Conservation (phyloP, 768 basidiomycete species). For the Suillus weaverae region DNA sequence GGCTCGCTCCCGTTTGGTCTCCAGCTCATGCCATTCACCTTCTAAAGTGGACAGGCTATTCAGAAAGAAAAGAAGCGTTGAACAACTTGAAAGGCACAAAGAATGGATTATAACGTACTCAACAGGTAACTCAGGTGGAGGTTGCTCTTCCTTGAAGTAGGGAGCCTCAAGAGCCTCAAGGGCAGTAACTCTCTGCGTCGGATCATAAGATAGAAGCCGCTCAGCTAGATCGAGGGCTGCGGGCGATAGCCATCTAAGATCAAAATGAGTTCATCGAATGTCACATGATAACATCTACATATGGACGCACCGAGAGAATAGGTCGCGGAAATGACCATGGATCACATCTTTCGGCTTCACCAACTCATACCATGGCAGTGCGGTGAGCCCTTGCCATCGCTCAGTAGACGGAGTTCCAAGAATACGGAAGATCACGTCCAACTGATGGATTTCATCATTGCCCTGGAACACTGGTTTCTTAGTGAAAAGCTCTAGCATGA, state of each 20-base stretch:
- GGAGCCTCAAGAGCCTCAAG: slow-evolving; percentile 74
- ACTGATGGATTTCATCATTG: slow-evolving; percentile 95
- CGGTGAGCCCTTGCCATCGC: slow-evolving; percentile 79
- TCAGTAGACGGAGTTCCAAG: slow-evolving; percentile 85
- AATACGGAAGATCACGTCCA: slow-evolving; percentile 89
- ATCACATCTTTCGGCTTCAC: slow-evolving; percentile 82
- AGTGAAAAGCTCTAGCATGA: slow-evolving; percentile 96
- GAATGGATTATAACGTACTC: slow-evolving; percentile 54
- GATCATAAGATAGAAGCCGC: slow-evolving; percentile 78
- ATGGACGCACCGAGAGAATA: slow-evolving; percentile 77
- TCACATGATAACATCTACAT: background rate
- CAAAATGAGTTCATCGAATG: background rate
- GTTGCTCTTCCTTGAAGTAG: slow-evolving; percentile 85
- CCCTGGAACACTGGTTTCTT: slow-evolving; percentile 98
- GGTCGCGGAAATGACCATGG: slow-evolving; percentile 74
- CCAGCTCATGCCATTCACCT: slow-evolving; percentile 98
- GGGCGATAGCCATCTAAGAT: slow-evolving; percentile 76
- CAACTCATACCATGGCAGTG: slow-evolving; percentile 98
- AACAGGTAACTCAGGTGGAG: slow-evolving; percentile 67
- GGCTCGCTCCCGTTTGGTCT: slow-evolving; percentile 89
- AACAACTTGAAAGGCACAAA: background rate
- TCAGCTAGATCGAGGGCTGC: slow-evolving; percentile 88
- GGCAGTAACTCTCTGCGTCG: slow-evolving; percentile 73
- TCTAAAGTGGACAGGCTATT: slow-evolving; percentile 73
- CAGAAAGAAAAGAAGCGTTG: slow-evolving; percentile 7